Percentiles rank a stretch among this genome's conserved stretches.
These are phyloP conservation scores for Lachnellula hyalina DNA, from an alignment of 2,329 filamentous ascomycete species.

Conservation along the genomic window DNA sequence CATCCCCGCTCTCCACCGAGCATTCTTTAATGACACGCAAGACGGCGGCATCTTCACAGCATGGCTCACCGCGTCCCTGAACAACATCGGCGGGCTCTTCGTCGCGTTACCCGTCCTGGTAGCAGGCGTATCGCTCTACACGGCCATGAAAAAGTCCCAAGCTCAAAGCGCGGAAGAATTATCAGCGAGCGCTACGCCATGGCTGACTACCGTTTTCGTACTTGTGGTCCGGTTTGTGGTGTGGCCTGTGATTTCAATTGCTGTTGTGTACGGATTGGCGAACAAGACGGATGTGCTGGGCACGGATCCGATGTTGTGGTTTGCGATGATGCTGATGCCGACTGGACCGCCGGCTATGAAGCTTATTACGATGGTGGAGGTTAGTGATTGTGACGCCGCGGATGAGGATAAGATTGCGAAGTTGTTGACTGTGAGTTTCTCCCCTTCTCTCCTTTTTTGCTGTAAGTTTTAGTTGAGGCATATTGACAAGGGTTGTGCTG, in stretches of 20 bases:
- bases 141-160: constrained; percentile 44
- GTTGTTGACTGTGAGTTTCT: constrained; percentile 36
- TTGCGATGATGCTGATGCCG: constrained; percentile 47
- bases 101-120: constrained; percentile 60
- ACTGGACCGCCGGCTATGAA: constrained; percentile 44
- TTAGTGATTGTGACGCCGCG: constrained; percentile 36
- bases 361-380: constrained; percentile 41
- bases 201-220: constrained; percentile 44
- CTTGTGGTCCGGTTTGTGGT: constrained; percentile 52
- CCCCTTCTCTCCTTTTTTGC: too few species aligned
- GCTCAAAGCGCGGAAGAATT: constrained; percentile 22
- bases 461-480: too few species aligned
- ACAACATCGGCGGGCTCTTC: constrained; percentile 59
- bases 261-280: constrained; percentile 49
- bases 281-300: constrained; percentile 46
- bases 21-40: constrained; percentile 54
- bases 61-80: constrained; percentile 57
- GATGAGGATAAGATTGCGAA: constrained; percentile 41
- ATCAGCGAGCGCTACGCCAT: constrained; percentile 36
- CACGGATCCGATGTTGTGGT: constrained; percentile 61
- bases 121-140: constrained; percentile 60
- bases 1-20: constrained; percentile 50
- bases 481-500: neutral
- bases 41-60: constrained; percentile 61
- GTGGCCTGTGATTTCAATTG: constrained; percentile 54